Evolutionary conservation across 1,139 yeast genomes (phyloP), one percentile per base, ranked within the genome.

Genomic region (Torulaspora globosa): DNA sequence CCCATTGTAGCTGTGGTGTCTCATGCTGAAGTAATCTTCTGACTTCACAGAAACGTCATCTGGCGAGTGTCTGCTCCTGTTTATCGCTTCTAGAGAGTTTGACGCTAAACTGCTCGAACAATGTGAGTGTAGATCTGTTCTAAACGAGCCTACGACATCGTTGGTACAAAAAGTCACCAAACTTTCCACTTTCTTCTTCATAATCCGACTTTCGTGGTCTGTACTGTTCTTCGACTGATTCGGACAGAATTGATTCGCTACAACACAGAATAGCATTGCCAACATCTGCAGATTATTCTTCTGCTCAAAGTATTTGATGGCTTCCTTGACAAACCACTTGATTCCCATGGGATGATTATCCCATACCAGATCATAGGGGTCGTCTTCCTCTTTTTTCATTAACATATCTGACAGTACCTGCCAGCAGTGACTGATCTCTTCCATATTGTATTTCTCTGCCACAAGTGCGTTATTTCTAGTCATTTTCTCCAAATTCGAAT

Each of bases 311-410:
- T 83, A 82, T 1, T 68, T 63, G 60, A 90, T 72, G 39, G 89
- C 70, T 52, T 80, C 79, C 31, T 73, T 73, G 0, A 88, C 71
- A n/a, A 88, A 68, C 84, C 92, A 82, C 4, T 74, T 61, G n/a
- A 81, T 76, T 0, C 96, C 96, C 63, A 84, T 77, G 0, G 94
- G 92, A 63, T 87, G 95, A 3, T 76, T 68, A 0, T 90, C 92
- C 96, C 97, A 89, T 52, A 73, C 76, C 50, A 79, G 78, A 18
- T 72, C 61, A 46, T 68, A 64, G 18, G 59, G 58, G 33, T 57
- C 50, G 18, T 55, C 49, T 24, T 50, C 55, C 8, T 56, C 57
- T 26, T 60, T 56, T 2, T 53, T 55, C 46, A 63, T 55, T 8
- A 65, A 37, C 34, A 64, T 48, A 46, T 64, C 62, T 2, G 72